phyloP scores from a whole-genome alignment of 306 rosid species.

The Begonia masoniana region DNA sequence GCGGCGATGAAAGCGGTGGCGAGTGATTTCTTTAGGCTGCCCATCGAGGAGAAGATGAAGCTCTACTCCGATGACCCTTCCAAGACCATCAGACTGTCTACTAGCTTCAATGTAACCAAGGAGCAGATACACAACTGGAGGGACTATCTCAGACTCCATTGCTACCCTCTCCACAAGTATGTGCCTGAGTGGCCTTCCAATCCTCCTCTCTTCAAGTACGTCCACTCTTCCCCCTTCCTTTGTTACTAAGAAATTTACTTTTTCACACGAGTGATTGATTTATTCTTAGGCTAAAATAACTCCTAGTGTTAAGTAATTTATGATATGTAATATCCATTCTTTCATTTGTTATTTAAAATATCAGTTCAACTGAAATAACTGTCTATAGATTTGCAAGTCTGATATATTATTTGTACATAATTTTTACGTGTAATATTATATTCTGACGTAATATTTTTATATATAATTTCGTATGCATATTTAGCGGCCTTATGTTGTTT shows the following conservation, averaged over 20 bases:
- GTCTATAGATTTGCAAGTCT: too few species aligned
- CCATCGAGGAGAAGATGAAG: slow-evolving; percentile 78
- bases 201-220: slow-evolving; percentile 71
- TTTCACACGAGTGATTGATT: background rate
- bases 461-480: too few species aligned
- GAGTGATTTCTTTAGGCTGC: slow-evolving; percentile 45
- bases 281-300: too few species aligned
- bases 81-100: slow-evolving; percentile 62
- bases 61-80: slow-evolving; percentile 79
- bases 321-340: too few species aligned
- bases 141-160: slow-evolving; percentile 85
- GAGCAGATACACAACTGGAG: slow-evolving; percentile 86
- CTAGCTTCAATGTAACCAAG: slow-evolving; percentile 69
- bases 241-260: too few species aligned
- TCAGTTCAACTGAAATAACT: too few species aligned
- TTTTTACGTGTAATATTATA: too few species aligned
- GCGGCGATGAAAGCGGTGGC: slow-evolving; percentile 38
- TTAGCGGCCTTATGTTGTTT: too few species aligned
- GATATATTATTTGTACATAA: too few species aligned
- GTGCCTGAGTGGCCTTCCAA: slow-evolving; percentile 71
- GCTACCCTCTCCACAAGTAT: slow-evolving; percentile 59
- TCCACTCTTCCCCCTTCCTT: background rate
- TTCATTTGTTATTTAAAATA: too few species aligned
- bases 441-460: too few species aligned
- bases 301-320: too few species aligned